phyloP scores from a whole-genome alignment of 2,329 filamentous ascomycete genomes.

The Sporothrix humicola region DNA sequence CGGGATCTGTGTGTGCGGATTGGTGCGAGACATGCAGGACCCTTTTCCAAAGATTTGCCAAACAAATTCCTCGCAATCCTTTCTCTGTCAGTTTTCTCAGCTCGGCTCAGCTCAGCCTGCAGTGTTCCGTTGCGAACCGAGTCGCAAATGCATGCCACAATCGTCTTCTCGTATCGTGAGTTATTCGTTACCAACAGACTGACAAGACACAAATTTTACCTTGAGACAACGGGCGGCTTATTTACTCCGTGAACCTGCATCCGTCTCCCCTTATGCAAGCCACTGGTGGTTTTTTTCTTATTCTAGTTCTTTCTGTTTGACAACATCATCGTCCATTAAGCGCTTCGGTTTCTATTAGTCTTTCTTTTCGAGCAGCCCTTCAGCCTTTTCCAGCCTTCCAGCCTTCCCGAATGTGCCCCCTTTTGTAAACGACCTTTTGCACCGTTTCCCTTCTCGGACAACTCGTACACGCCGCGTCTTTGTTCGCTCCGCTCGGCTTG shows the following conservation, averaged over 20 bases:
- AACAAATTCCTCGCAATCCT: background rate
- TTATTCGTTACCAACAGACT: background rate
- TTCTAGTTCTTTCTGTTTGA: too few relatives aligned
- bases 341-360: background rate
- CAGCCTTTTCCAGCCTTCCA: slow-evolving; percentile 6
- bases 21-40: slow-evolving; percentile 21
- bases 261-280: background rate
- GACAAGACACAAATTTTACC: background rate
- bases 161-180: background rate
- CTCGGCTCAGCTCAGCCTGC: slow-evolving; percentile 3
- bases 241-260: background rate
- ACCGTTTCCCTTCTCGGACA: slow-evolving; percentile 7
- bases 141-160: background rate
- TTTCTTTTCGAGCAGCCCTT: background rate
- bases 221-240: background rate
- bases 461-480: background rate
- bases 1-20: slow-evolving; percentile 20
- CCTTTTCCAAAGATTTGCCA: background rate
- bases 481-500: background rate
- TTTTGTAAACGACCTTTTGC: background rate
- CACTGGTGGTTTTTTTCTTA: background rate
- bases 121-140: background rate
- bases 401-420: background rate
- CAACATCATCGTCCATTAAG: background rate
- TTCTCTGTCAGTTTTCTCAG: background rate